Evolutionary conservation across 306 rosid genomes (phyloP).

Genomic region (Inga leiocalycina): DNA sequence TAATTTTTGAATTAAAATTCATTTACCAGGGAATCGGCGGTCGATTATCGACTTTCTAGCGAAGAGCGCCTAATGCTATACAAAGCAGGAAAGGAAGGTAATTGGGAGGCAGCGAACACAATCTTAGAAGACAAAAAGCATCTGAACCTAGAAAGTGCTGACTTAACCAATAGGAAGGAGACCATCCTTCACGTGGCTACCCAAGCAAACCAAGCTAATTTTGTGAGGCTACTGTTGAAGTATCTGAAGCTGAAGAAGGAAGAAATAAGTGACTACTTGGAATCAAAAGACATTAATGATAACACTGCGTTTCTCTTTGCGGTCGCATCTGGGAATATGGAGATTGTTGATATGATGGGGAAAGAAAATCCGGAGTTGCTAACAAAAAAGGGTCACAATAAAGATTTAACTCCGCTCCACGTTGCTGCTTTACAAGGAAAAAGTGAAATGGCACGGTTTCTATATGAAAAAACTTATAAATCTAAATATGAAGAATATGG

Average conservation of each 20-base stretch:
- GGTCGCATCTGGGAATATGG: not conserved
- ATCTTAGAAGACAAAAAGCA: too few relatives aligned
- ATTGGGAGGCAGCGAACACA: too few relatives aligned
- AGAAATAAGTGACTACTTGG: not conserved
- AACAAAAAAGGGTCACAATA: not conserved
- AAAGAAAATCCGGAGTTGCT: not conserved
- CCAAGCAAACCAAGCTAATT: not conserved
- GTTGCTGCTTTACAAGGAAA: not conserved
- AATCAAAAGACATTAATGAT: too few relatives aligned
- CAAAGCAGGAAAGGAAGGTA: too few relatives aligned
- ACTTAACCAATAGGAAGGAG: not conserved
- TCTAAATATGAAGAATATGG: too few relatives aligned
- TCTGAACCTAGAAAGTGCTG: not conserved
- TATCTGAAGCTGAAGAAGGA: not conserved
- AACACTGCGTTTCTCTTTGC: not conserved
- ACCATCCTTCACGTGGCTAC: not conserved
- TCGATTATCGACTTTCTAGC: too few relatives aligned
- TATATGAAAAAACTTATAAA: too few relatives aligned
- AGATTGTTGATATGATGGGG: not conserved
- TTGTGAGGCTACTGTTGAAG: not conserved
- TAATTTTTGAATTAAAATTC: too few relatives aligned
- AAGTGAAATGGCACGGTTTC: not conserved
- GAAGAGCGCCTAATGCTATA: too few relatives aligned
- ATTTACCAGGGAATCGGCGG: too few relatives aligned
- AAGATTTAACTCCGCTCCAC: not conserved